phyloP scores from a whole-genome alignment of 768 basidiomycete genomes.

The Gelatoporia subvermispora region DNA sequence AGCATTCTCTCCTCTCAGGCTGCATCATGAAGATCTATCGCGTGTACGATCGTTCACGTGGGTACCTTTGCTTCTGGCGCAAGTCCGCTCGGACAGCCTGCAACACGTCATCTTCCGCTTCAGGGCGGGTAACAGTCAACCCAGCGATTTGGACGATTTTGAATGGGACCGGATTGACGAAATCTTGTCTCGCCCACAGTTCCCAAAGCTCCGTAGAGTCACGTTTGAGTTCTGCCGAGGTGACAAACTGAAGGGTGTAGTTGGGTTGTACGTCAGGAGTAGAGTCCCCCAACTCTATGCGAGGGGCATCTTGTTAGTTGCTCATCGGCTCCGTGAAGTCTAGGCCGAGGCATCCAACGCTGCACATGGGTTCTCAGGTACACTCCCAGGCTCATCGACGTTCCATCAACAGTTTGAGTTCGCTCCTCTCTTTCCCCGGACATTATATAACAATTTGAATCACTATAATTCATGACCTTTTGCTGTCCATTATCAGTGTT shows the following conservation, averaged over 20 bases:
- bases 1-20: neutral
- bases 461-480: no score
- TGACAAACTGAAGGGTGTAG: neutral
- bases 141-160: slow-evolving; percentile 1
- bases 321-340: no score
- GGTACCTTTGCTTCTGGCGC: neutral
- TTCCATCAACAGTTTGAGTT: no score
- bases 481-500: no score
- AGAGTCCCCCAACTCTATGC: neutral
- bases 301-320: neutral
- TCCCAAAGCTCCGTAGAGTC: slow-evolving; percentile 5
- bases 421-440: no score
- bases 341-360: no score
- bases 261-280: neutral
- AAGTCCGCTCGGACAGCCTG: slow-evolving; percentile 1
- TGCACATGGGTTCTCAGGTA: neutral
- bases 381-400: neutral
- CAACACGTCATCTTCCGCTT: slow-evolving; percentile 7
- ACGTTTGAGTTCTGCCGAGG: slow-evolving; percentile 5
- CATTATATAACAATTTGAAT: no score
- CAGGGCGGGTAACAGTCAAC: neutral
- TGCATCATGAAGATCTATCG: neutral
- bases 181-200: neutral
- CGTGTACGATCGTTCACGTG: neutral
- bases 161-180: slow-evolving; percentile 7